Evolutionary conservation across 495 filamentous ascomycete species (phyloP), one percentile per base, ranked within the genome.

Genomic region (Tuber calosporum): DNA sequence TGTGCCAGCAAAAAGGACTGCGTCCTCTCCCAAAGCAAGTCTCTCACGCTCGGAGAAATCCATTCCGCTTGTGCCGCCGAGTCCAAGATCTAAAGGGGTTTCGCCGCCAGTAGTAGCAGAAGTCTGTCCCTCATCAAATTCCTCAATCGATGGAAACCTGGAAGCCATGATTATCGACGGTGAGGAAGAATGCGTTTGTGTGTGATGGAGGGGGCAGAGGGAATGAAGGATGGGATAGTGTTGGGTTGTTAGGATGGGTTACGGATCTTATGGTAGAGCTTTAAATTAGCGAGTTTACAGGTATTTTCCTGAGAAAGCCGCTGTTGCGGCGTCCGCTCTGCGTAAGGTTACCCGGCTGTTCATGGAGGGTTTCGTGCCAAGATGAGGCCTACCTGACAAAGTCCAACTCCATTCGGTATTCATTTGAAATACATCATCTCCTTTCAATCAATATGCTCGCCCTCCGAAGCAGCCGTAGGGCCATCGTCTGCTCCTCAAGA

Each of bases 111-210:
- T 66, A 58, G 43, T 53, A 45, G 70, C 74, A 34, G 73, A 79
- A 83, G 82, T 85, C 90, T 86, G 87, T 89, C 94, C 94, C 71
- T 90, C 92, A 81, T 94, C 91, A 83, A 98, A 93, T 82, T 98
- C 95, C 83, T 99, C 95, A 82, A 99, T 85, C 34, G 95, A 96
- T 71, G 95, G 95, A 84, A 99, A 99, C 82, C 94, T 87, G 84
- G 98, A 93, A 34, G 95, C 94, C 95, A 99, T 99, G 38, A 68
- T 86, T 53, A 26, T 41, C 66, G 34, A 68, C 0, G 34, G 20
- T 30, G 39, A 19, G 4, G 69, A 34, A 62, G 26, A 2, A 15
- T 8, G 0, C 1, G 22, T 67, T 81, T 82, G 81, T 67, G 15
- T 70, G n/a, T 38, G 17, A 68, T 73, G 66, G 67, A 43, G 34